Evolutionary conservation across 2,329 filamentous ascomycete genomes (phyloP).

Genomic region (Emergomyces orientalis): DNA sequence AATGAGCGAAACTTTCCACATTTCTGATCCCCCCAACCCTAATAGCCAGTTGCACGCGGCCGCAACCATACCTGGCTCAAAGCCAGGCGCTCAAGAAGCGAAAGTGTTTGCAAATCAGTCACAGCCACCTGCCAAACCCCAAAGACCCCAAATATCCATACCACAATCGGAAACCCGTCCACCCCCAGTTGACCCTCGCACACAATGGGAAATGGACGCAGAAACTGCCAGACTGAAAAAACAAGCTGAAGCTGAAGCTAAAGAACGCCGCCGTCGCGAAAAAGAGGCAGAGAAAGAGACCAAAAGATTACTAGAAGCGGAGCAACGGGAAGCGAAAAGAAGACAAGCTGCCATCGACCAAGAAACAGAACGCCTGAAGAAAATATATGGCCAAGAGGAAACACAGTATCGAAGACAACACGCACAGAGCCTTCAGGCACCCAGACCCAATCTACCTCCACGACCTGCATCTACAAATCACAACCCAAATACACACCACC

Average conservation of each 20-base stretch:
- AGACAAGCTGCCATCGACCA: constrained; percentile 54
- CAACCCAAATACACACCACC: constrained; percentile 6
- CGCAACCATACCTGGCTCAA: constrained; percentile 17
- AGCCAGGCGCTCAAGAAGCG: neutral
- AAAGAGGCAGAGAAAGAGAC: constrained; percentile 45
- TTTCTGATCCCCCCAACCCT: constrained; percentile 40
- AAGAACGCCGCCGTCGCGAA: constrained; percentile 38
- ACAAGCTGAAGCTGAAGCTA: constrained; percentile 36
- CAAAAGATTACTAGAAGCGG: constrained; percentile 43
- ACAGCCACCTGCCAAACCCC: constrained; percentile 21
- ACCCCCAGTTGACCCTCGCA: constrained; percentile 41
- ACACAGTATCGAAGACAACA: constrained; percentile 22
- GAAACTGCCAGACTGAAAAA: constrained; percentile 40
- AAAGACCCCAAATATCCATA: constrained; percentile 20
- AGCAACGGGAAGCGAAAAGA: constrained; percentile 44
- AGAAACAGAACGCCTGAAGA: constrained; percentile 65
- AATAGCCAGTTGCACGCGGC: constrained; percentile 21
- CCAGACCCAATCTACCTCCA: constrained; percentile 17
- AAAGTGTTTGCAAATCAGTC: neutral
- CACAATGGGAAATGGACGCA: constrained; percentile 44
- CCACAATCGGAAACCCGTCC: constrained; percentile 20
- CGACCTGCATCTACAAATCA: constrained; percentile 12
- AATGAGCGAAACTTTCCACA: constrained; percentile 69
- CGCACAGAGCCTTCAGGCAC: constrained; percentile 2
- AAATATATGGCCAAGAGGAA: constrained; percentile 44